A percentile compares a stretch with the other conserved stretches of the same genome.
phyloP scores from a whole-genome alignment of 1,284 basidiomycete species.

The Fomes fomentarius region DNA sequence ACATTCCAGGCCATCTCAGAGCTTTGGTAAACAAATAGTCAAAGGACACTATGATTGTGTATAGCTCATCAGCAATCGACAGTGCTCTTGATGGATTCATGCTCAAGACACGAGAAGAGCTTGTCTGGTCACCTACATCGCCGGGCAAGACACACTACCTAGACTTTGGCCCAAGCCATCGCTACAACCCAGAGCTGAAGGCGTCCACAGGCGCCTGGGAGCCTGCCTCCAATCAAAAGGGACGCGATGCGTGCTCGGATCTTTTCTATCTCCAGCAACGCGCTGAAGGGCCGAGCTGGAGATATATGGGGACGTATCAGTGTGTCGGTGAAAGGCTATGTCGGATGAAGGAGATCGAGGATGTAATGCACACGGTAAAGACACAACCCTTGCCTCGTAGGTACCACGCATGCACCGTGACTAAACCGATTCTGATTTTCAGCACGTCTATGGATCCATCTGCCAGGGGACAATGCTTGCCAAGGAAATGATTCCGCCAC shows the following conservation, averaged over 20 bases:
- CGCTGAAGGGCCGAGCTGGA: constrained; percentile 2
- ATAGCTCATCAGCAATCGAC: constrained; percentile 3
- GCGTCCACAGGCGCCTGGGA: constrained; percentile 16
- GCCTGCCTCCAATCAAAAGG: neutral
- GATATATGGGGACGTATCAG: constrained; percentile 23
- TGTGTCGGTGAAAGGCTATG: constrained; percentile 4
- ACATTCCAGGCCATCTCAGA: neutral
- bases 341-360: neutral
- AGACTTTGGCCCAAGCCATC: constrained; percentile 8
- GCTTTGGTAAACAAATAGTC: neutral
- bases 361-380: constrained; percentile 4
- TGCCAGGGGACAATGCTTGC: constrained; percentile 6
- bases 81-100: constrained; percentile 11
- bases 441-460: neutral
- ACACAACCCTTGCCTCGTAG: neutral
- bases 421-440: neutral
- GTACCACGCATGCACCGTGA: neutral
- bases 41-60: too few relatives aligned
- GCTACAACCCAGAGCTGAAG: constrained; percentile 11
- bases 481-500: constrained; percentile 9
- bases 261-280: constrained; percentile 14
- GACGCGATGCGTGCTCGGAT: constrained; percentile 4
- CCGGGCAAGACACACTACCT: constrained; percentile 17
- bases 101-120: neutral
- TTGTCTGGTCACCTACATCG: too few relatives aligned